phyloP scores from a whole-genome alignment of 1,139 yeast species.

The Taiozyma sp. region DNA sequence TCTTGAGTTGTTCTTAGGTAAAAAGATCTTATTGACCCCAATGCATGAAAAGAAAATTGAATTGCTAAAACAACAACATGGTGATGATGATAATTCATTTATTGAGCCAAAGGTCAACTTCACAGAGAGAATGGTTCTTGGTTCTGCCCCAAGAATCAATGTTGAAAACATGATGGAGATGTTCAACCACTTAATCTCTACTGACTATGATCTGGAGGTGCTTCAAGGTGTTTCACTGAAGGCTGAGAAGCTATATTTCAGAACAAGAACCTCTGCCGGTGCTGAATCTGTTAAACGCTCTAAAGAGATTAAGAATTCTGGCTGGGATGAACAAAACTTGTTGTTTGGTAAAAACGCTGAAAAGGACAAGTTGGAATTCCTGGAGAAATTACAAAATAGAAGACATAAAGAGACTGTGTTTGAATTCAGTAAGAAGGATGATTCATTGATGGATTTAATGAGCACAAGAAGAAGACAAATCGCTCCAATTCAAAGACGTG shows the following conservation, averaged over 20 bases:
- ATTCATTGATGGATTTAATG: constrained; percentile 80
- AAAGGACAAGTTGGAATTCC: constrained; percentile 65
- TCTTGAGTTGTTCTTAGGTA: constrained; percentile 84
- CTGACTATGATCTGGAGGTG: constrained; percentile 66
- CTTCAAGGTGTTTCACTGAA: constrained; percentile 71
- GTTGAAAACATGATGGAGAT: constrained; percentile 74
- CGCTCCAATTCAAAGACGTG: constrained; percentile 81
- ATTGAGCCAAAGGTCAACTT: constrained; percentile 60
- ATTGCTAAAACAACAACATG: constrained; percentile 35
- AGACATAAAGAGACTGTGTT: constrained; percentile 84
- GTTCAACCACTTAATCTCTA: constrained; percentile 53
- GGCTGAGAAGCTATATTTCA: constrained; percentile 83
- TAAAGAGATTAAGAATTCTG: constrained; percentile 70
- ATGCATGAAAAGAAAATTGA: constrained; percentile 63
- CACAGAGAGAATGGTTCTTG: constrained; percentile 75
- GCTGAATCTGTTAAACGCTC: constrained; percentile 79
- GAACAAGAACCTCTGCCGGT: constrained; percentile 86
- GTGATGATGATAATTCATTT: constrained; percentile 30
- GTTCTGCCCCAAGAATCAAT: constrained; percentile 70
- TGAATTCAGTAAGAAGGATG: constrained; percentile 72
- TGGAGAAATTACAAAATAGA: constrained; percentile 67
- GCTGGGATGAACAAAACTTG: constrained; percentile 88
- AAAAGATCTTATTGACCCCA: constrained; percentile 65
- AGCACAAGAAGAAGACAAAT: constrained; percentile 78
- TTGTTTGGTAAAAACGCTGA: constrained; percentile 73